Evolutionary conservation across 176 grass and related monocot genomes (phyloP).

Genomic region (Oryza brachyantha): DNA sequence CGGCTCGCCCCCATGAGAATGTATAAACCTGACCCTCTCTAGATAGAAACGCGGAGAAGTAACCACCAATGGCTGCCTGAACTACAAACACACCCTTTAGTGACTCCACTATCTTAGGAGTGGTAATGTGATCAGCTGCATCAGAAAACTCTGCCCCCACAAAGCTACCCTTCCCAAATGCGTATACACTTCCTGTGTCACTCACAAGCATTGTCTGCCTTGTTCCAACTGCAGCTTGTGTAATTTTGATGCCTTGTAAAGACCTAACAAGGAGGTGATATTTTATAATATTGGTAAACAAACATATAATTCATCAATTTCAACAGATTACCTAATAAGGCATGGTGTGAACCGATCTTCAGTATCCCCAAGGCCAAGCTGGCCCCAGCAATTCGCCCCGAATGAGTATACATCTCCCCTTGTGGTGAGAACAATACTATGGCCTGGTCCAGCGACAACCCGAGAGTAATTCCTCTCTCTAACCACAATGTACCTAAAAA

Average conservation of each 20-base stretch:
- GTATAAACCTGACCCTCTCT: constrained; percentile 69
- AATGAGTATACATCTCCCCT: constrained; percentile 58
- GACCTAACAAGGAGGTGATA: constrained; percentile 42
- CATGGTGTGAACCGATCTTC: constrained; percentile 51
- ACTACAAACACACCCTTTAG: constrained; percentile 59
- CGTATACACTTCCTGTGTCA: constrained; percentile 50
- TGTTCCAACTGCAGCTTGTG: constrained; percentile 51
- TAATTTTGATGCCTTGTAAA: constrained; percentile 62
- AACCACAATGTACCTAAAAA: constrained; percentile 56
- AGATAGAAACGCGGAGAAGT: constrained; percentile 58
- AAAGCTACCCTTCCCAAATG: constrained; percentile 45
- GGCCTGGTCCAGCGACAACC: constrained; percentile 46
- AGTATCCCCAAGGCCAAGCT: constrained; percentile 57
- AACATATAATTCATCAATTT: not conserved
- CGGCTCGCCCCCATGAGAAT: constrained; percentile 47
- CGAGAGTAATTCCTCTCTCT: constrained; percentile 64
- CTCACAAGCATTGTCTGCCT: constrained; percentile 69
- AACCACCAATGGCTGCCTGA: constrained; percentile 54
- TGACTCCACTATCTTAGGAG: constrained; percentile 57
- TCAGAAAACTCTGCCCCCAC: constrained; percentile 2
- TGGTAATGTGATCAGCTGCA: constrained; percentile 17
- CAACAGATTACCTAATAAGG: constrained; percentile 53
- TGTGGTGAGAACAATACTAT: constrained; percentile 52
- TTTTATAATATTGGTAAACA: not conserved
- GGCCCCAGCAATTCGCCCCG: constrained; percentile 48